These are phyloP conservation scores for Aspergillus texensis DNA, from an alignment of 2,329 filamentous ascomycete genomes.

Conservation along the genomic window DNA sequence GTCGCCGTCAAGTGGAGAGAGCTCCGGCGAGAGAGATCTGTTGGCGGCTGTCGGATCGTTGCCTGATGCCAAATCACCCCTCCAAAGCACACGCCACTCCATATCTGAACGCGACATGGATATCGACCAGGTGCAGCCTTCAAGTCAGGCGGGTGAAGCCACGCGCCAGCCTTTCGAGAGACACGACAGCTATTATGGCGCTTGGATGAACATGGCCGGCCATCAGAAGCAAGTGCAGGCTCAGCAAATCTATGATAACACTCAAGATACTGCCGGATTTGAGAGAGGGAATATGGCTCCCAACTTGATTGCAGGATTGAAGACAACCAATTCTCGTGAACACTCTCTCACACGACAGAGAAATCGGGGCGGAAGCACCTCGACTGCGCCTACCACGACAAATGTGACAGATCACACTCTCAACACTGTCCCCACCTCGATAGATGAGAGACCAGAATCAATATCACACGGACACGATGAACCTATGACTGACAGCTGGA, in stretches of 20 bases:
- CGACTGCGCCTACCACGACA: conserved; percentile 38
- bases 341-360: conserved; percentile 14
- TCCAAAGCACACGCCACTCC: conserved; percentile 39
- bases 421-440: conserved; percentile 36
- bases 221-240: conserved; percentile 24
- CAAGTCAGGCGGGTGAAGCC: conserved; percentile 13
- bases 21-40: conserved; percentile 68
- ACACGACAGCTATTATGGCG: conserved; percentile 50
- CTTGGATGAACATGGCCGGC: conserved; percentile 52
- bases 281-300: conserved; percentile 6
- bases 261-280: conserved; percentile 6
- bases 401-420: conserved; percentile 37
- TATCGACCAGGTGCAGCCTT: conserved; percentile 16
- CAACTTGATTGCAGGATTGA: conserved; percentile 22
- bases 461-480: background rate
- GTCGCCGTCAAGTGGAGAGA: conserved; percentile 79
- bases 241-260: conserved; percentile 13
- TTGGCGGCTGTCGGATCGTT: conserved; percentile 61
- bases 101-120: conserved; percentile 24
- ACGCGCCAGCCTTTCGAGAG: conserved; percentile 23
- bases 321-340: conserved; percentile 18
- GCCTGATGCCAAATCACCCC: conserved; percentile 49
- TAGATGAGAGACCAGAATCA: conserved; percentile 28
- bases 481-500: background rate
- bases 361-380: conserved; percentile 34